Evolutionary conservation across 2,329 filamentous ascomycete species (phyloP), one percentile per base, ranked within the genome.

Genomic region (Claviceps sp.): DNA sequence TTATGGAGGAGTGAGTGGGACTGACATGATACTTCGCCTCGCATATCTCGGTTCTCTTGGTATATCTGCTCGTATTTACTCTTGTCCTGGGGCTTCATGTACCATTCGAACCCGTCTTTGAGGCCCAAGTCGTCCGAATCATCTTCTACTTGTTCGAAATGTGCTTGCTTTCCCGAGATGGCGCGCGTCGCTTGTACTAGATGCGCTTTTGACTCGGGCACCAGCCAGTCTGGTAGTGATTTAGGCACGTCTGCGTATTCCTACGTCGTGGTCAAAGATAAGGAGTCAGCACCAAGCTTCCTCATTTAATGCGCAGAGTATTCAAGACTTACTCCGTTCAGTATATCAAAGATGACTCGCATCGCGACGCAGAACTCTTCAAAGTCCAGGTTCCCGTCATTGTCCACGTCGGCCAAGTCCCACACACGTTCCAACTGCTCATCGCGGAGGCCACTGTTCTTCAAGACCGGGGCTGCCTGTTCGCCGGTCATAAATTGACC

Each of bases 281-380:
- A 16, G 30, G 9, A 34, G 30, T 34, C 9, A 22, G 9, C 6
- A n/a, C 7, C 26, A 20, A 26, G 2, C n/a, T 24, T 18, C 26
- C 14, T 24, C n/a, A 48, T 41, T 57, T 37, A 4, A 34, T 34
- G 30, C 30, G 30, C 30, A 34, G 9, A 9, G 1, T 34, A 3
- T 16, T 20, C 26, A 22, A 26, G 13, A 49, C 58, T 52, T 76
- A 94, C 88, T 61, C 93, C 93, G 64, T 98, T 98, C 61, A 98
- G 83, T 58, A 97, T 74, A 67, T 98, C 93, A 68, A 97, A 98
- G 62, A 97, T 96, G 63, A 98, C 74, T 63, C 93, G 82, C 93
- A 98, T 98, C 41, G 90, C 93, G 54, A 98, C 93, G 69, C 93
- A 98, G 68, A 98, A 98, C 75, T 98, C 93, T 72, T 98, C 93